These are phyloP conservation scores for Hypoxylon lenormandii DNA, from an alignment of 495 filamentous ascomycete genomes.

Conservation along the genomic window DNA sequence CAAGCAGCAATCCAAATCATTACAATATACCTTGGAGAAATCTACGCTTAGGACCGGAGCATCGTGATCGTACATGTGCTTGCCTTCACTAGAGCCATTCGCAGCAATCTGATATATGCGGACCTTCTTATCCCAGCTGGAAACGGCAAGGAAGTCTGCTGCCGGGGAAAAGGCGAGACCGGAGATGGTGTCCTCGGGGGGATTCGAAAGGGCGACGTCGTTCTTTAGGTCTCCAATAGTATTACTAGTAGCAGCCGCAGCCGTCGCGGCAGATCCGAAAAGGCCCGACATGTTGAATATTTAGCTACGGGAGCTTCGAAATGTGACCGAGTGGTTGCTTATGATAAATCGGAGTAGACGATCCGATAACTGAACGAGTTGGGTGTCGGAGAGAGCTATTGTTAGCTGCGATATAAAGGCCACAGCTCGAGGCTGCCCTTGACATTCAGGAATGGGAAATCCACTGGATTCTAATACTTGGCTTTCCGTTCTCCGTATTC, in stretches of 20 bases:
- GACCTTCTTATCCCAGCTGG: slow-evolving; percentile 94
- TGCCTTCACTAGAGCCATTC: slow-evolving; percentile 77
- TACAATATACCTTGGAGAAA: slow-evolving; percentile 77
- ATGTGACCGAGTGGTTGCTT: too few species aligned
- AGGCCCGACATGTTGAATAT: slow-evolving; percentile 72
- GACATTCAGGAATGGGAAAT: neutral
- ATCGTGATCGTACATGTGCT: slow-evolving; percentile 80
- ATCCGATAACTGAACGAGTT: neutral
- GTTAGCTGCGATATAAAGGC: neutral
- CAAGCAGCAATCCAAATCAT: neutral
- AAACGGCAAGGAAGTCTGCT: slow-evolving; percentile 81
- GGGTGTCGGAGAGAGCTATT: neutral
- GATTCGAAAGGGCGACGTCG: slow-evolving; percentile 79
- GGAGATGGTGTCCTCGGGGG: slow-evolving; percentile 87
- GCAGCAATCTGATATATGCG: slow-evolving; percentile 88
- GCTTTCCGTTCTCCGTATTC: too few species aligned
- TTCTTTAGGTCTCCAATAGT: slow-evolving; percentile 91
- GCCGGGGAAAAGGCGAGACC: slow-evolving; percentile 83
- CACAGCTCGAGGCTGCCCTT: slow-evolving; percentile 2
- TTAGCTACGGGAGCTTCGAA: neutral
- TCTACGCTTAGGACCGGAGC: slow-evolving; percentile 80
- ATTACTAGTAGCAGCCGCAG: slow-evolving; percentile 61
- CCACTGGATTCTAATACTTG: too few species aligned
- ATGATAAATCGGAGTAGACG: neutral
- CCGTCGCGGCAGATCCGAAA: slow-evolving; percentile 65